Percentiles rank a stretch among this genome's conserved stretches.
These are phyloP conservation scores for Oldenlandia corymbosa DNA, from an alignment of 257 asterid species.

Conservation along the genomic window DNA sequence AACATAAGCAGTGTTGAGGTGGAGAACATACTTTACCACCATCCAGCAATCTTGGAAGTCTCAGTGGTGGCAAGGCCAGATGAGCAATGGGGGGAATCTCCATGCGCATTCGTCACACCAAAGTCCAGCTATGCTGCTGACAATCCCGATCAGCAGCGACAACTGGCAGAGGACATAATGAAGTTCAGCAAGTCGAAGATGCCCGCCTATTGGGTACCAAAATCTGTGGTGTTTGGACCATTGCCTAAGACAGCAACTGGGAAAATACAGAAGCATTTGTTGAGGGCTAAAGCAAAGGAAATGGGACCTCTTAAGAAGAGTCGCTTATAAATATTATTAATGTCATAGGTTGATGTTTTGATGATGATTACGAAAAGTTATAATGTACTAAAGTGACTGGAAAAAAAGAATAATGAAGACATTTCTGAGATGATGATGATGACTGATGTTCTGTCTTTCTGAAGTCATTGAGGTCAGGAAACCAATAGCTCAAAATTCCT, in stretches of 20 bases:
- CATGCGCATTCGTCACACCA: slow-evolving; percentile 86
- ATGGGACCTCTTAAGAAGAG: slow-evolving; percentile 81
- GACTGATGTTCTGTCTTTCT: no score
- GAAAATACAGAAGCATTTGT: slow-evolving; percentile 83
- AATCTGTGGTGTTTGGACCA: slow-evolving; percentile 74
- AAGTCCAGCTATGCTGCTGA: slow-evolving; percentile 44
- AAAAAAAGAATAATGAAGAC: no score
- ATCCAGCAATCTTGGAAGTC: slow-evolving; percentile 69
- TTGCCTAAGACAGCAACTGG: slow-evolving; percentile 97
- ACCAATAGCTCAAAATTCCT: no score
- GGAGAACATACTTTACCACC: slow-evolving; percentile 74
- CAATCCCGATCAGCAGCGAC: slow-evolving; percentile 30
- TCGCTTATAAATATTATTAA: slow-evolving; percentile 31
- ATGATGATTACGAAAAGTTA: not conserved
- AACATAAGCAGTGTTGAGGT: slow-evolving; percentile 92
- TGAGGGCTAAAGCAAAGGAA: slow-evolving; percentile 83
- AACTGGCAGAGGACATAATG: slow-evolving; percentile 63
- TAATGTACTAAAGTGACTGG: no score
- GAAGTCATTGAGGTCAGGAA: no score
- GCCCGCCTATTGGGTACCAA: slow-evolving; percentile 88
- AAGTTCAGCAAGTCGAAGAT: slow-evolving; percentile 65
- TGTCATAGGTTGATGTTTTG: not conserved
- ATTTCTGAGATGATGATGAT: no score
- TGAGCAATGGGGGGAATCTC: slow-evolving; percentile 92
- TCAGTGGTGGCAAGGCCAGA: slow-evolving; percentile 89